Evolutionary conservation across 2,329 filamentous ascomycete genomes (phyloP), one percentile per base, ranked within the genome.

Genomic region (Neurospora sp.): DNA sequence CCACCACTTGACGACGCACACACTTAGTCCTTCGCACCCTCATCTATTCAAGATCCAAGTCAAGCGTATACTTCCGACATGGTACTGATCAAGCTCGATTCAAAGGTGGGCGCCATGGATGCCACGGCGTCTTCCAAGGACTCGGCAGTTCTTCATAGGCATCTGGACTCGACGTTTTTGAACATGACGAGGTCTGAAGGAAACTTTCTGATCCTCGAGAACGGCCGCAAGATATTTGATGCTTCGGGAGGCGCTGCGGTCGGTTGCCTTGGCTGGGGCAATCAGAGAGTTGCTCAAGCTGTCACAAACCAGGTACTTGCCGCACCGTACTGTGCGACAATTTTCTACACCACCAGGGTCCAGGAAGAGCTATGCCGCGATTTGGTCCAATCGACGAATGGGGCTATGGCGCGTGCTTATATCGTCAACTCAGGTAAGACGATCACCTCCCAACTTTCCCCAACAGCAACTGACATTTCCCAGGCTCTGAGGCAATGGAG

Each of bases 401-500:
- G 80, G 28, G 73, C 77, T n/a, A 80, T 81, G 79, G 74, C 78
- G 19, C 75, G 78, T 23, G 80, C 79, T 11, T 81, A 80, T 69
- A 77, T 81, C 33, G 79, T 81, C 52, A 78, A 78, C 71, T 81
- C 79, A 3, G 80, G 79, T 78, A 17, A 72, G 78, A 73, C 38
- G 23, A 23, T 39, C 13, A 28, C 15, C 38, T 42, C 19, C 85
- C 84, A 69, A 81, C 87, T 46, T 81, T 84, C 67, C 83, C 81
- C 87, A 83, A 62, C 52, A 36, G 9, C n/a, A 23, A 66, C 73
- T 78, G 68, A 78, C 71, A n/a, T 15, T 19, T 17, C 42, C 39
- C 70, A 86, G 84, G 86, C 7, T 89, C 87, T 43, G 89, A 91
- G 78, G 88, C 88, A 6, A 85, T 87, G 73, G 89, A 92, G 76